Conservation (phyloP, 2,329 filamentous ascomycete genomes). For the Aspergillus tubingensis region DNA sequence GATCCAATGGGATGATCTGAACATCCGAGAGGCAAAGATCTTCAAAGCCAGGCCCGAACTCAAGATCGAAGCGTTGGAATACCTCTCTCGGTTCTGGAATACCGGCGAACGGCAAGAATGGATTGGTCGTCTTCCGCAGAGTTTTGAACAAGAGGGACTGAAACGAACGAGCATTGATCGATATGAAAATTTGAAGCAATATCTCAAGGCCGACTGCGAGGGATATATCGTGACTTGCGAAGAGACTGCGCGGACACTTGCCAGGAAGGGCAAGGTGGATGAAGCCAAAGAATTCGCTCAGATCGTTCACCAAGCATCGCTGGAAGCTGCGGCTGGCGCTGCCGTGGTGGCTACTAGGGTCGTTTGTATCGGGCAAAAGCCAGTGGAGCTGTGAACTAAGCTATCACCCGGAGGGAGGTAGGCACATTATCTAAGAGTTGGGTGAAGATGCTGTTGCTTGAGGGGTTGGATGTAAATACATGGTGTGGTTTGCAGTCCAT, state of each 20-base stretch:
- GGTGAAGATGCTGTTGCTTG: no score
- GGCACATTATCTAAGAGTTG: no score
- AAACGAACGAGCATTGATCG: background rate
- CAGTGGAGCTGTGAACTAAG: no score
- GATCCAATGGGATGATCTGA: conserved; percentile 15
- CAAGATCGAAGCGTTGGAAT: background rate
- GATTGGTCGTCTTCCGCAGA: conserved; percentile 1
- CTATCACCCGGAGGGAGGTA: no score
- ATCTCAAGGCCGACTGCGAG: background rate
- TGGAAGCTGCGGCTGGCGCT: background rate
- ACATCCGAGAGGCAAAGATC: background rate
- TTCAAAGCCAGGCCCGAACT: background rate
- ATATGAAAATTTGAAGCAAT: background rate
- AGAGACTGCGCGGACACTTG: background rate
- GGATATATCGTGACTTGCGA: conserved; percentile 1
- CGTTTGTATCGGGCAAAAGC: conserved; percentile 1
- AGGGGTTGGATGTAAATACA: no score
- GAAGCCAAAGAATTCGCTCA: background rate
- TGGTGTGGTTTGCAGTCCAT: no score
- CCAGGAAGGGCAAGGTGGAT: background rate
- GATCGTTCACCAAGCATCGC: background rate
- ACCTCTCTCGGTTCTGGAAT: conserved; percentile 1
- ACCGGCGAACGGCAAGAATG: conserved; percentile 9
- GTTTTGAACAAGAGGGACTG: conserved; percentile 1
- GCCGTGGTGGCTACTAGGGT: background rate